Evolutionary conservation across 371 early-diverging fungal species (phyloP).

Genomic region (Zychaea mexicana): DNA sequence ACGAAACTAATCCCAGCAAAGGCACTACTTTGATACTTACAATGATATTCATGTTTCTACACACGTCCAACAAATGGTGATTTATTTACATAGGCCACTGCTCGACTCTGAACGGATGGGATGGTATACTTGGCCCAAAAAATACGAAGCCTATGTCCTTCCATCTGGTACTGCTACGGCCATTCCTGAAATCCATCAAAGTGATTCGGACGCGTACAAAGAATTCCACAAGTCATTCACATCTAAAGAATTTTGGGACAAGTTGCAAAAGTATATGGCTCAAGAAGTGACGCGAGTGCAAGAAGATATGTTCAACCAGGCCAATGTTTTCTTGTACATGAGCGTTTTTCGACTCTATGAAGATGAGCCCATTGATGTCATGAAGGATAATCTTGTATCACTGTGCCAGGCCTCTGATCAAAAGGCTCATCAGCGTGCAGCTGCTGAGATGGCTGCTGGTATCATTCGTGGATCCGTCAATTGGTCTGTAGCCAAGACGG

Average conservation of each 20-base stretch:
- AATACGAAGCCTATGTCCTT: slow-evolving; percentile 54
- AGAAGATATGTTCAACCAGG: slow-evolving; percentile 61
- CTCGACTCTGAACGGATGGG: slow-evolving; percentile 63
- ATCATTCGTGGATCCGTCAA: slow-evolving; percentile 86
- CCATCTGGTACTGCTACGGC: slow-evolving; percentile 28
- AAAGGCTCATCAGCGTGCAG: slow-evolving; percentile 79
- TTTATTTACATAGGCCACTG: slow-evolving; percentile 32
- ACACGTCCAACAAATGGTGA: no score
- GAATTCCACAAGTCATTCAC: slow-evolving; percentile 52
- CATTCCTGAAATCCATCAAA: slow-evolving; percentile 50
- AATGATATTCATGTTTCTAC: no score
- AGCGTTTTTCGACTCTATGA: slow-evolving; percentile 72
- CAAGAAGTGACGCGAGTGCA: slow-evolving; percentile 64
- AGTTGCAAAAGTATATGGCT: slow-evolving; percentile 56
- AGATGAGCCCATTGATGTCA: slow-evolving; percentile 53
- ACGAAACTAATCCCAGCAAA: background rate
- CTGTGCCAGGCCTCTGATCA: slow-evolving; percentile 60
- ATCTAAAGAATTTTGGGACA: slow-evolving; percentile 57
- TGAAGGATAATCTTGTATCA: slow-evolving; percentile 51
- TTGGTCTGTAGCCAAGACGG: slow-evolving; percentile 59
- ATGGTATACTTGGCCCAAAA: slow-evolving; percentile 79
- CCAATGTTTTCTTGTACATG: slow-evolving; percentile 63
- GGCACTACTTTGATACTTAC: no score
- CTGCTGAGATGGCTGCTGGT: slow-evolving; percentile 79
- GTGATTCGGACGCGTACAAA: slow-evolving; percentile 52